These are phyloP conservation scores for Xylariaceae sp. DNA, from an alignment of 2,329 filamentous ascomycete species.

Conservation along the genomic window DNA sequence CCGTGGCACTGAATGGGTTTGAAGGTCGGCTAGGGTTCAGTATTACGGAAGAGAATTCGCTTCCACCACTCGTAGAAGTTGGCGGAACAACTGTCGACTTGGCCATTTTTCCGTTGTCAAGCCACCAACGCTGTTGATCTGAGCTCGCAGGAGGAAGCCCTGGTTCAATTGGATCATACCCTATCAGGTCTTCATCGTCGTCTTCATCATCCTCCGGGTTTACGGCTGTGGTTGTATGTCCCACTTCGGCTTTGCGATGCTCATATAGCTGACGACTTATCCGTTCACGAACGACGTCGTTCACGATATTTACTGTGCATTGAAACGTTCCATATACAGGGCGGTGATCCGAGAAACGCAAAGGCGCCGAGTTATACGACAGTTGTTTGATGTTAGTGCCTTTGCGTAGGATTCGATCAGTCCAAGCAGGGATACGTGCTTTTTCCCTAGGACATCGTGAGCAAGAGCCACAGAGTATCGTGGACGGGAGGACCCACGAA, in stretches of 20 bases:
- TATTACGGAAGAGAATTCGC: conserved; percentile 45
- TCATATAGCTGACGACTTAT: conserved; percentile 72
- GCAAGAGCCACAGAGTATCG: conserved; percentile 6
- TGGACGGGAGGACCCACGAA: conserved; percentile 52
- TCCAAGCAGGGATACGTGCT: conserved; percentile 92
- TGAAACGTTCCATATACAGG: conserved; percentile 89
- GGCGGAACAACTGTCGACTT: conserved; percentile 67
- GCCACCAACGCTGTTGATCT: conserved; percentile 65
- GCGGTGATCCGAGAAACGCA: conserved; percentile 92
- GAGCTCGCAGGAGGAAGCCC: conserved; percentile 65
- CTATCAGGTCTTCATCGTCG: conserved; percentile 74
- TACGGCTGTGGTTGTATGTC: conserved; percentile 53
- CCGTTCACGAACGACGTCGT: conserved; percentile 65
- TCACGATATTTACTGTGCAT: conserved; percentile 72
- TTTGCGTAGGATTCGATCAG: conserved; percentile 84
- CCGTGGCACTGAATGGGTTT: conserved; percentile 72
- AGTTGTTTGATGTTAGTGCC: conserved; percentile 77
- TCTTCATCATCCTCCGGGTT: conserved; percentile 52
- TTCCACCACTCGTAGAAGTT: conserved; percentile 38
- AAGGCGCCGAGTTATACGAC: conserved; percentile 73
- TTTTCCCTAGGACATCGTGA: conserved; percentile 64
- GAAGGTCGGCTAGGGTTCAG: conserved; percentile 69
- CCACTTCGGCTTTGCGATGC: conserved; percentile 60
- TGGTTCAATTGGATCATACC: conserved; percentile 77
- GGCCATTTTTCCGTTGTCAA: conserved; percentile 66